phyloP scores from a whole-genome alignment of 148 eudicot species.

The Selenicereus undatus region DNA sequence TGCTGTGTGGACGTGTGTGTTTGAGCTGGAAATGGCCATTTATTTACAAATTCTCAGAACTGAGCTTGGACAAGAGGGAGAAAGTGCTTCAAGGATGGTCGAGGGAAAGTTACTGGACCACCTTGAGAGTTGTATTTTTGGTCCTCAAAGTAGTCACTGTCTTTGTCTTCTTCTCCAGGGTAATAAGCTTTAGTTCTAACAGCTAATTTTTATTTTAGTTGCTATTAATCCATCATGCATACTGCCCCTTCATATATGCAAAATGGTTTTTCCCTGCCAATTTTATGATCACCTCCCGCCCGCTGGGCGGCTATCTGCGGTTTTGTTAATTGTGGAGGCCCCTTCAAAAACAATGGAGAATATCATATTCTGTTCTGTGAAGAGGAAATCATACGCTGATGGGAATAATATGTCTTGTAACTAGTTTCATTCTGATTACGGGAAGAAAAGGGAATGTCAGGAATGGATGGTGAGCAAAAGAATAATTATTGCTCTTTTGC shows the following conservation, averaged over 20 bases:
- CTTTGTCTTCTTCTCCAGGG: constrained; percentile 44
- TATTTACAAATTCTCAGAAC: constrained; percentile 46
- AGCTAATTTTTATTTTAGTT: not conserved
- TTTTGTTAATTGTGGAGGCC: not conserved
- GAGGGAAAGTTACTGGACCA: constrained; percentile 30
- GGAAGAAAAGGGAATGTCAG: not conserved
- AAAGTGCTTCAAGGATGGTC: constrained; percentile 64
- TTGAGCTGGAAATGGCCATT: constrained; percentile 61
- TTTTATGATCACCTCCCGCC: not conserved
- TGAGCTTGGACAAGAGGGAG: constrained; percentile 53
- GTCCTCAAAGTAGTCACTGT: constrained; percentile 38
- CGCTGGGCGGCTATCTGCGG: not conserved
- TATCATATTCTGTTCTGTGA: not conserved
- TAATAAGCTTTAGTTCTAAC: constrained; percentile 15
- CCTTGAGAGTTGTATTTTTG: constrained; percentile 39
- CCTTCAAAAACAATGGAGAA: not conserved
- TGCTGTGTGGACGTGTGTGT: constrained; percentile 58
- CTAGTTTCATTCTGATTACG: not conserved
- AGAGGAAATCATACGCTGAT: not conserved
- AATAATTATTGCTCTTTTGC: no score
- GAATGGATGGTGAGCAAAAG: not conserved
- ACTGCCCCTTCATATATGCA: not conserved
- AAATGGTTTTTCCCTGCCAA: not conserved
- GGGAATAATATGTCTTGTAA: not conserved
- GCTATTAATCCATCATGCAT: not conserved